A percentile compares a stretch with the other conserved stretches of the same genome.
Conservation (phyloP, 1,284 basidiomycete species). For the Pterula multifida region DNA sequence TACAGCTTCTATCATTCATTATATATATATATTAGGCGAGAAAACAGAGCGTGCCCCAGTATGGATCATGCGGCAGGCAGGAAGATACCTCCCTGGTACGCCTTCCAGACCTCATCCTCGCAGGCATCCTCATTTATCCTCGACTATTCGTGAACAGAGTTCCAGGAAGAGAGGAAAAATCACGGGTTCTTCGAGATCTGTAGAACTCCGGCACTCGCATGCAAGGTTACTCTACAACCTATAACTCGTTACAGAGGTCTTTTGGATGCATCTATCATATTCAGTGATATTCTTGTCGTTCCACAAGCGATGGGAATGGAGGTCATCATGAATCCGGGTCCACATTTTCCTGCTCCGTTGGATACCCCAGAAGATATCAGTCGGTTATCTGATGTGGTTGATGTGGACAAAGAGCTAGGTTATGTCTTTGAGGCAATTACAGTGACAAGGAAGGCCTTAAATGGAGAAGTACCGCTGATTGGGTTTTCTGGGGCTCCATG, state of each 20-base stretch:
- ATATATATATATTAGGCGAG: slow-evolving; percentile 42
- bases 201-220: slow-evolving; percentile 76
- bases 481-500: slow-evolving; percentile 94
- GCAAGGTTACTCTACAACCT: slow-evolving; percentile 83
- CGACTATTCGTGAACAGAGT: slow-evolving; percentile 41
- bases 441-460: slow-evolving; percentile 62
- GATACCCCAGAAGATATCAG: slow-evolving; percentile 61
- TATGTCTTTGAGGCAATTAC: slow-evolving; percentile 91
- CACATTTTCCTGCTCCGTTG: slow-evolving; percentile 78
- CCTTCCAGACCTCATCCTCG: slow-evolving; percentile 7
- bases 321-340: slow-evolving; percentile 88
- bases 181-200: slow-evolving; percentile 94
- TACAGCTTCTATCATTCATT: too few relatives aligned
- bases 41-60: slow-evolving; percentile 87
- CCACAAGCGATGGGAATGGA: slow-evolving; percentile 94
- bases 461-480: slow-evolving; percentile 84
- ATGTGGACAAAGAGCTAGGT: slow-evolving; percentile 72
- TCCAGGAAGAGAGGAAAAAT: slow-evolving; percentile 68
- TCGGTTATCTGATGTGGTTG: slow-evolving; percentile 49
- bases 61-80: slow-evolving; percentile 99
- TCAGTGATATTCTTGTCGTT: slow-evolving; percentile 92
- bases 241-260: slow-evolving; percentile 76
- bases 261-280: slow-evolving; percentile 91
- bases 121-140: neutral
- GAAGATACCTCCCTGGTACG: slow-evolving; percentile 87